phyloP scores from a whole-genome alignment of 2,329 filamentous ascomycete genomes.

The Pseudopyricularia javanii region DNA sequence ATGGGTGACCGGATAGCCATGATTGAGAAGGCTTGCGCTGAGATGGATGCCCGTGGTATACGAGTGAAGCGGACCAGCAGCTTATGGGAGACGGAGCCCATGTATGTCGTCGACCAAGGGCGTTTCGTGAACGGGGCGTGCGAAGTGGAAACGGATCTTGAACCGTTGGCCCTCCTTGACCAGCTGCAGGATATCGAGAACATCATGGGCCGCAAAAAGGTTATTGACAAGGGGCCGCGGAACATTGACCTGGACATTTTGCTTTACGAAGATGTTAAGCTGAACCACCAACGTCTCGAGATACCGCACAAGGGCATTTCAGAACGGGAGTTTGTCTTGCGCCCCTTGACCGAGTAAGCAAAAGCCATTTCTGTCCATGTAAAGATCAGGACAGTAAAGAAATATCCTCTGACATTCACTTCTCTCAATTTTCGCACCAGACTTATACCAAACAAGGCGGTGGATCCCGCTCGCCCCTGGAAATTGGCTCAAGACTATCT shows the following conservation, averaged over 20 bases:
- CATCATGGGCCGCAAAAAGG: slow-evolving; percentile 64
- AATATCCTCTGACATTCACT: background rate
- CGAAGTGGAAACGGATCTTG: slow-evolving; percentile 73
- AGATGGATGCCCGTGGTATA: slow-evolving; percentile 65
- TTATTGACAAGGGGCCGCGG: slow-evolving; percentile 85
- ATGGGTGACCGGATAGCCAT: slow-evolving; percentile 71
- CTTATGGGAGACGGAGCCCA: slow-evolving; percentile 88
- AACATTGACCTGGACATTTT: slow-evolving; percentile 93
- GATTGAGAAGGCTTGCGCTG: slow-evolving; percentile 72
- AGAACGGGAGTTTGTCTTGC: slow-evolving; percentile 87
- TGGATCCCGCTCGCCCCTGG: slow-evolving; percentile 44
- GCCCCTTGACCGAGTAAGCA: slow-evolving; percentile 66
- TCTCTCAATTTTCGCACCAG: slow-evolving; percentile 18
- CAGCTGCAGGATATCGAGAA: slow-evolving; percentile 75
- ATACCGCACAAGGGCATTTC: slow-evolving; percentile 77
- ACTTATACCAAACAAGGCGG: slow-evolving; percentile 40
- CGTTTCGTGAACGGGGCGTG: slow-evolving; percentile 87
- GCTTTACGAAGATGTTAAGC: slow-evolving; percentile 57
- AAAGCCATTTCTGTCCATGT: slow-evolving; percentile 26
- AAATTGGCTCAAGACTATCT: slow-evolving; percentile 48
- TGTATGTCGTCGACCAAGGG: slow-evolving; percentile 88
- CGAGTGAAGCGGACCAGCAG: slow-evolving; percentile 69
- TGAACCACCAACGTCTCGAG: slow-evolving; percentile 61
- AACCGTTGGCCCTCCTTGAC: slow-evolving; percentile 66
- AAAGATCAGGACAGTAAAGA: background rate